A percentile compares a stretch with the other conserved stretches of the same genome.
These are phyloP conservation scores for Mortierella antarctica DNA, from an alignment of 192 early-diverging fungal genomes.

Conservation along the genomic window DNA sequence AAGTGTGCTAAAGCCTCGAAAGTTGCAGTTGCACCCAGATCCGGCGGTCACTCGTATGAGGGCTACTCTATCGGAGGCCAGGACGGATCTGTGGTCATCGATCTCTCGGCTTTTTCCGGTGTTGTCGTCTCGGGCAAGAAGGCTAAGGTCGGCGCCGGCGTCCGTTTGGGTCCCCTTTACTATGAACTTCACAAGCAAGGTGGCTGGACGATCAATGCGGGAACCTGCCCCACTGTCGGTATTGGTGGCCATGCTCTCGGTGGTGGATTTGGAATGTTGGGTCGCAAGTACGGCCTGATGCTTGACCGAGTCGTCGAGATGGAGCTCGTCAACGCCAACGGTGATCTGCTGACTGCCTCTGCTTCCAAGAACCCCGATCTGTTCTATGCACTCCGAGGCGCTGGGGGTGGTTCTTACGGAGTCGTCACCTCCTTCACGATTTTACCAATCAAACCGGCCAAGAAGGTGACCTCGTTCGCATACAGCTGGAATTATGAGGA, in stretches of 20 bases:
- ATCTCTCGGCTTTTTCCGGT: constrained; percentile 51
- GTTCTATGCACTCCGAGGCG: constrained; percentile 72
- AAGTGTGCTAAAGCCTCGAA: constrained; percentile 44
- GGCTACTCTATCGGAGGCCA: constrained; percentile 58
- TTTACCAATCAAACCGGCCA: constrained; percentile 27
- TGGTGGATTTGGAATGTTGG: constrained; percentile 66
- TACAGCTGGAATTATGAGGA: constrained; percentile 24
- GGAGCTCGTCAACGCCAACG: constrained; percentile 60
- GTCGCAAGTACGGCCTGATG: constrained; percentile 64
- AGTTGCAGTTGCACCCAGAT: constrained; percentile 51
- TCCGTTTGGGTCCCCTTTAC: constrained; percentile 65
- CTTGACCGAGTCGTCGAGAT: constrained; percentile 61
- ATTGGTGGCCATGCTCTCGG: constrained; percentile 67
- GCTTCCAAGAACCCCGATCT: constrained; percentile 60
- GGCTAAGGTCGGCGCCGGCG: constrained; percentile 60
- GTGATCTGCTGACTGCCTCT: constrained; percentile 57
- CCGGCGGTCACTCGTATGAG: constrained; percentile 71
- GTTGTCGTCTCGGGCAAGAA: constrained; percentile 27
- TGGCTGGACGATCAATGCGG: constrained; percentile 58
- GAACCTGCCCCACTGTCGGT: constrained; percentile 70
- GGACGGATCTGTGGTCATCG: constrained; percentile 61
- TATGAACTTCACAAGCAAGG: constrained; percentile 36
- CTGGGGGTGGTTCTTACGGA: constrained; percentile 61
- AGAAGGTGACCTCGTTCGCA: constrained; percentile 48
- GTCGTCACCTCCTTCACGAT: constrained; percentile 58